Evolutionary conservation across 352 stramenopile genomes (phyloP).

Genomic region (Globisporangium middletonii): DNA sequence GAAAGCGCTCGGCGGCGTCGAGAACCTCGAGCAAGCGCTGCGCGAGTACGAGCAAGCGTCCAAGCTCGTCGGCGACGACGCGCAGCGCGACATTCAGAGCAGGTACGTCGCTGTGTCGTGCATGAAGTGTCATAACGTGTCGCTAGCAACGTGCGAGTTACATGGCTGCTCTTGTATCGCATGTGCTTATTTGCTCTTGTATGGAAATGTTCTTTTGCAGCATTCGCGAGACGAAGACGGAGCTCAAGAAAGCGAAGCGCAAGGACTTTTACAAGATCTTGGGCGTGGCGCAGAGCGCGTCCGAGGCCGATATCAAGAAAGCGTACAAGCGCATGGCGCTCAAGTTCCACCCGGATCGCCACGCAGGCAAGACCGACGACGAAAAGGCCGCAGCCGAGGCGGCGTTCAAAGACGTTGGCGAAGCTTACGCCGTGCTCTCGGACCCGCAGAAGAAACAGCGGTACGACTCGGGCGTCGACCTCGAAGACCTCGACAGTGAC

Average conservation of each 20-base stretch:
- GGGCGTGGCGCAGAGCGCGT: constrained; percentile 71
- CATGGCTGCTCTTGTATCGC: too few species aligned
- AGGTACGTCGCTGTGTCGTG: constrained; percentile 11
- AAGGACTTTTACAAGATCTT: constrained; percentile 96
- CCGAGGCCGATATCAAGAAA: constrained; percentile 96
- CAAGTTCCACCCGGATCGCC: constrained; percentile 95
- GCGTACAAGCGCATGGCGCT: constrained; percentile 93
- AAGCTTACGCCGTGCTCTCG: constrained; percentile 95
- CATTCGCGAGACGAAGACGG: constrained; percentile 86
- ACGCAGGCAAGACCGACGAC: constrained; percentile 87
- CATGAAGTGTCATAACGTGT: background rate
- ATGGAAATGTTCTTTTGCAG: constrained; percentile 12
- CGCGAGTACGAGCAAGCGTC: constrained; percentile 88
- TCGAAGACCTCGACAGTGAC: constrained; percentile 92
- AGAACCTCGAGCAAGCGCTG: constrained; percentile 88
- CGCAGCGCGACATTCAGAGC: constrained; percentile 72
- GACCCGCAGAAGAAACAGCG: constrained; percentile 90
- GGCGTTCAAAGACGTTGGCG: constrained; percentile 94
- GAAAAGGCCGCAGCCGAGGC: constrained; percentile 89
- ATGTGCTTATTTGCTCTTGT: too few species aligned
- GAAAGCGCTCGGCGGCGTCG: constrained; percentile 68
- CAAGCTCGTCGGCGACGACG: constrained; percentile 80
- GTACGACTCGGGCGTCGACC: constrained; percentile 94
- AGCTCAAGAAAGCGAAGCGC: constrained; percentile 93
- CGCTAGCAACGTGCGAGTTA: too few species aligned